Evolutionary conservation across 192 early-diverging fungal genomes (phyloP).

Genomic region (Phlyctochytrium planicorne): DNA sequence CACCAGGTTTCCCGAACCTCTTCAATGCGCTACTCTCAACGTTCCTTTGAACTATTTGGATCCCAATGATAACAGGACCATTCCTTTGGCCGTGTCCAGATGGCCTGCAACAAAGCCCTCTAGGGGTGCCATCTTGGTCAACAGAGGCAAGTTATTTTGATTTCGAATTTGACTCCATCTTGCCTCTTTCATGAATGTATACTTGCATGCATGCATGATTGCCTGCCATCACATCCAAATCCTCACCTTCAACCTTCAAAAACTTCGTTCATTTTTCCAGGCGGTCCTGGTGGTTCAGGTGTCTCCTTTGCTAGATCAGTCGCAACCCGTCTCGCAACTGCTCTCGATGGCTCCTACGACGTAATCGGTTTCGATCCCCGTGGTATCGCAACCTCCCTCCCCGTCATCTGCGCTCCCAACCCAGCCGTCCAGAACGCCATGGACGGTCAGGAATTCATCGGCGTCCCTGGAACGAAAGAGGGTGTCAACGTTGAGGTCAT

Average conservation of each 20-base stretch:
- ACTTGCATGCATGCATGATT: not conserved
- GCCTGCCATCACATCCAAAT: not conserved
- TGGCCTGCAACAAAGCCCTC: slow-evolving; percentile 6
- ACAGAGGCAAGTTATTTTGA: no score
- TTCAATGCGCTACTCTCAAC: slow-evolving; percentile 16
- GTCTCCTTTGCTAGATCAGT: no score
- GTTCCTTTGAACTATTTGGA: slow-evolving; percentile 34
- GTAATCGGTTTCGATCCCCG: slow-evolving; percentile 45
- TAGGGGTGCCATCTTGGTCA: slow-evolving; percentile 23
- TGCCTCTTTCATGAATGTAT: not conserved
- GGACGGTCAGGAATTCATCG: not conserved
- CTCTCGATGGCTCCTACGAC: slow-evolving; percentile 34
- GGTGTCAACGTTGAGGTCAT: not conserved
- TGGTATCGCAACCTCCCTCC: slow-evolving; percentile 25
- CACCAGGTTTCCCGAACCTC: no score
- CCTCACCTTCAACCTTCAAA: no score
- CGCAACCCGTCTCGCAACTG: no score
- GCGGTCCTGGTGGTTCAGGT: no score
- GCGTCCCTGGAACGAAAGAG: not conserved
- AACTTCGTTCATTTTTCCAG: no score
- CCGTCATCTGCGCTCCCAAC: slow-evolving; percentile 17
- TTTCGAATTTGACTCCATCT: no score
- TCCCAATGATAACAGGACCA: not conserved
- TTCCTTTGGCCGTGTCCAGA: slow-evolving; percentile 23
- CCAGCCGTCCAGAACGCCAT: not conserved